These are phyloP conservation scores for Hypoxylon cercidicola DNA, from an alignment of 495 filamentous ascomycete genomes.

Conservation along the genomic window DNA sequence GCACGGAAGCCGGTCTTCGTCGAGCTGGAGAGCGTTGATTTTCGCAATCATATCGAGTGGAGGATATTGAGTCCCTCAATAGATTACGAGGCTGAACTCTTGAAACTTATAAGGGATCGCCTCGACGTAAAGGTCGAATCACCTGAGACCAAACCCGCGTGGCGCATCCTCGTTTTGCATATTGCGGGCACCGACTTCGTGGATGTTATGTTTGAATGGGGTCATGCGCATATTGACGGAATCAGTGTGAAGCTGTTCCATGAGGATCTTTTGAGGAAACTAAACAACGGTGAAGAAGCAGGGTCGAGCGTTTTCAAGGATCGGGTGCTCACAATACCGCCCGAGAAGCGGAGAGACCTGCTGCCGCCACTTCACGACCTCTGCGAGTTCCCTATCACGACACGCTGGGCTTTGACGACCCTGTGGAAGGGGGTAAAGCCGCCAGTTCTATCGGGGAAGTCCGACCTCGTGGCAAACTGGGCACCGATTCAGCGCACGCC, in stretches of 20 bases:
- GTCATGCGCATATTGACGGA: conserved; percentile 50
- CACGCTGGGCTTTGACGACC: conserved; percentile 23
- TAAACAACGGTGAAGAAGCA: conserved; percentile 20
- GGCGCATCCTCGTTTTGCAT: conserved; percentile 45
- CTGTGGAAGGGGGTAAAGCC: conserved; percentile 29
- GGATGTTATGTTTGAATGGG: conserved; percentile 48
- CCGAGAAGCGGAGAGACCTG: conserved; percentile 13
- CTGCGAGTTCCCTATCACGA: conserved; percentile 28
- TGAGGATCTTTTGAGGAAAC: conserved; percentile 41
- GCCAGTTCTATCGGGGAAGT: neutral
- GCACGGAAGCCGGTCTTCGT: conserved; percentile 44
- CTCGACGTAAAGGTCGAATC: conserved; percentile 43
- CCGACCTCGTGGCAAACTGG: conserved; percentile 38
- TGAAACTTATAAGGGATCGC: conserved; percentile 27
- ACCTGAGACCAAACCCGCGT: conserved; percentile 40
- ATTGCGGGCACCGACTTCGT: conserved; percentile 14
- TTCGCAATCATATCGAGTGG: conserved; percentile 46
- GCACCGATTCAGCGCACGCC: conserved; percentile 34
- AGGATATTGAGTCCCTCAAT: neutral
- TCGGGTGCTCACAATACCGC: conserved; percentile 32
- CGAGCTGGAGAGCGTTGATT: conserved; percentile 38
- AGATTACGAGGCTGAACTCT: conserved; percentile 29
- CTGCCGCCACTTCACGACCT: conserved; percentile 26
- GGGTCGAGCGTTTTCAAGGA: conserved; percentile 15
- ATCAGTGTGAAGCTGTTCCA: conserved; percentile 49